These are phyloP conservation scores for Vinca minor DNA, from an alignment of 257 asterid species.

Conservation along the genomic window DNA sequence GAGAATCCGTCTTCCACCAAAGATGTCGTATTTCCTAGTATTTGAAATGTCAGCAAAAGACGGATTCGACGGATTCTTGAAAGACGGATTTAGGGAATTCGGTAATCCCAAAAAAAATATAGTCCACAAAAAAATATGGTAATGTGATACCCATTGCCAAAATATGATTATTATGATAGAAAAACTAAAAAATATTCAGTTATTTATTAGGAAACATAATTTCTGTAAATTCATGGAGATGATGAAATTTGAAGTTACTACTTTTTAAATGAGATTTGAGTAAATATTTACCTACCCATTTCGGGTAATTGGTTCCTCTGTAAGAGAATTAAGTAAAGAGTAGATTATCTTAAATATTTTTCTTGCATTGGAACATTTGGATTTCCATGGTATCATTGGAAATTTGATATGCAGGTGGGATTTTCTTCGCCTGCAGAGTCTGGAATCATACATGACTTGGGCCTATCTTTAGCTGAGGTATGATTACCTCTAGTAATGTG, in stretches of 20 bases:
- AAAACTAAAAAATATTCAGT: too few species aligned
- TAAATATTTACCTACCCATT: background rate
- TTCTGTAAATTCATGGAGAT: background rate
- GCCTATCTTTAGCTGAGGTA: conserved; percentile 62
- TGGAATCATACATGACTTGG: conserved; percentile 64
- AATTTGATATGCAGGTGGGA: conserved; percentile 46
- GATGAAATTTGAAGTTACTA: background rate
- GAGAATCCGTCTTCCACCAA: too few species aligned
- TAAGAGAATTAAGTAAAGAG: background rate
- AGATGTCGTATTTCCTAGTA: too few species aligned
- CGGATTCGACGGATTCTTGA: too few species aligned
- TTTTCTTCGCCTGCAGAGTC: conserved; percentile 79
- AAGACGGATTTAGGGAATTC: too few species aligned
- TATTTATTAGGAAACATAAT: background rate
- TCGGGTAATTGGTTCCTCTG: background rate
- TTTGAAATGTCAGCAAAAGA: too few species aligned
- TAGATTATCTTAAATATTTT: background rate
- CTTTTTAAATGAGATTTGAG: background rate
- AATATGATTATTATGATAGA: too few species aligned
- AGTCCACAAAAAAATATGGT: too few species aligned
- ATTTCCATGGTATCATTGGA: background rate
- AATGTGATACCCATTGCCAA: too few species aligned
- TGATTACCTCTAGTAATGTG: background rate
- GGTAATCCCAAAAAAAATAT: too few species aligned
- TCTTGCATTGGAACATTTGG: background rate